Base-by-base conservation (phyloP, 2,329 filamentous ascomycete genomes). In the Fusarium incarnatum region DNA sequence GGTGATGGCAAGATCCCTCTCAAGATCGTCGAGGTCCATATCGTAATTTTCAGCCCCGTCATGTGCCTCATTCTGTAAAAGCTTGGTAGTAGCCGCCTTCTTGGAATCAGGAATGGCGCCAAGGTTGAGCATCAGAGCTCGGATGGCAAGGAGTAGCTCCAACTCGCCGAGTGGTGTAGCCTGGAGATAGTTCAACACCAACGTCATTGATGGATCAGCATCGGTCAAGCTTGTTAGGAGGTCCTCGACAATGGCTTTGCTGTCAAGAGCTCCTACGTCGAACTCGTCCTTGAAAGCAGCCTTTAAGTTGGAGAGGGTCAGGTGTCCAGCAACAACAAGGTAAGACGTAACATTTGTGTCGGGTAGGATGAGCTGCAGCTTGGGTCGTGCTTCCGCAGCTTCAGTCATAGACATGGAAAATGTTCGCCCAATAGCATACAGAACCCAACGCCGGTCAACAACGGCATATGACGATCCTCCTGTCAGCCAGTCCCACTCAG, bases 41-140 rank as follows among this genome's bases (percentile, higher is more conserved):
- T 79, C 83, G 67, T 83, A 82, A 12, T 80, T 73, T 52, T 80
- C 78, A 47, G 67, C 71, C 10, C 60, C 74, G 27, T 73, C 75
- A 32, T 78, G 70, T 10, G 76, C 47, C 45, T 77, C 78, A 25
- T 74, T 75, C 42, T 74, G 77, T 55, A 79, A 52, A 8, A 80
- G 75, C 56, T 80, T 80, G 27, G 70, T 77, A 23, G 64, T 73
- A 16, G 71, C 79, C 53, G 73, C 70, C 68, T 73, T 79, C 59
- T 71, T 79, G 12, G 77, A 68, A 53, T 85, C 83, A 32, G 83
- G 81, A 23, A 88, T 81, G 34, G 89, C 78, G 64, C 91, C 90
- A 42, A 94, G 85, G 71, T 89, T 94, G 48, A 88, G 85, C 82
- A 94, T 91, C 18, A 94, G 82, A 4, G 87, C 80, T 56, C 88